phyloP scores from a whole-genome alignment of 139 green algal species.

The Chlamydomonas sp. region DNA sequence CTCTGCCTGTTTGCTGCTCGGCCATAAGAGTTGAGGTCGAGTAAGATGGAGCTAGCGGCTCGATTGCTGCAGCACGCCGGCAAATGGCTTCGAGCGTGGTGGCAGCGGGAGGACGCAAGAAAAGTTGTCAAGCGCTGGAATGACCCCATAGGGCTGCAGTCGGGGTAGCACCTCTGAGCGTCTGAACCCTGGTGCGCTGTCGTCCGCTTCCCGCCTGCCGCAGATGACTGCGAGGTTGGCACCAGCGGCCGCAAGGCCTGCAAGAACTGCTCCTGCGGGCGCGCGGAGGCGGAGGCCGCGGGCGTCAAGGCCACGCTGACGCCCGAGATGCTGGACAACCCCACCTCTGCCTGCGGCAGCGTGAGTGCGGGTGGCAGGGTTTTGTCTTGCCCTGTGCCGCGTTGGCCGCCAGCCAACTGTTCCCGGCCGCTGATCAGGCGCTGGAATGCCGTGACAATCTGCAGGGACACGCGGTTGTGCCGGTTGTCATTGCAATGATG shows the following conservation, averaged over 20 bases:
- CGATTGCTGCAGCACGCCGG: no score
- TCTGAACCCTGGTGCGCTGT: background rate
- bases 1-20: no score
- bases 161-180: background rate
- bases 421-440: no score
- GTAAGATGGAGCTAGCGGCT: no score
- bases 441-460: no score
- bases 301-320: slow-evolving; percentile 75
- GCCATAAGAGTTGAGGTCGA: no score
- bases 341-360: slow-evolving; percentile 88
- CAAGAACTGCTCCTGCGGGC: slow-evolving; percentile 96
- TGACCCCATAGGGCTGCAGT: background rate
- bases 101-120: background rate
- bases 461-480: no score
- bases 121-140: background rate
- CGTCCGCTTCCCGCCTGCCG: background rate
- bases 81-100: no score
- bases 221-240: slow-evolving; percentile 73
- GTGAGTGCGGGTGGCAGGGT: slow-evolving; percentile 35
- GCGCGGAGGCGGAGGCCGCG: slow-evolving; percentile 84
- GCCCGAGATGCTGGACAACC: slow-evolving; percentile 93
- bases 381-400: background rate
- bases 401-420: no score
- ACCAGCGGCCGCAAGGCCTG: slow-evolving; percentile 87
- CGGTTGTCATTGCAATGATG: no score